Base-by-base conservation (phyloP, 1,284 basidiomycete genomes). In the Ustilago loliicola region DNA sequence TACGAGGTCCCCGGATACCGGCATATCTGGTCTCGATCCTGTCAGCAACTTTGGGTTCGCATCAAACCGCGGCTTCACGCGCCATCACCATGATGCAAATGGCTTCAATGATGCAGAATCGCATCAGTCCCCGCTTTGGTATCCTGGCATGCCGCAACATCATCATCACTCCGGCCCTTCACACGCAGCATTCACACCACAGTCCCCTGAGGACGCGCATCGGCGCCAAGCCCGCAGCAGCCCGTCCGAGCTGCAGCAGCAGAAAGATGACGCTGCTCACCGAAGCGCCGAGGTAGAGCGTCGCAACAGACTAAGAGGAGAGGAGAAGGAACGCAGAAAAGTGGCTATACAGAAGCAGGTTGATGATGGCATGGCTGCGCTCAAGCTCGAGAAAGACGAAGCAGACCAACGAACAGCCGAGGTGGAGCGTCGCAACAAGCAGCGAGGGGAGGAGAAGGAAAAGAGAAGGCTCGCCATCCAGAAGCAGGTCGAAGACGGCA, bases 341-440 rank as follows among this genome's bases (percentile, higher is more conserved):
- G 17, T 66, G 7, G 64, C 52, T 10, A 66, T 76, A 17, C 57
- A 67, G 23, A 76, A 63, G 45, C 64, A 67, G 42, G 47, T 71
- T 32, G 50, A 67, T 3, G 60, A 67, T 21, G 66, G 62, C 42
- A 63, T 71, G 29, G 64, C 56, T 17, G 64, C 72, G 15, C 36
- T 70, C 36, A 47, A 52, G 52, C 23, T 63, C 38, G 72, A 75
- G 13, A 60, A 59, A 11, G 62, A 65, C 5, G 52, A 69, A 30
- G 59, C 66, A 1, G 60, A 63, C 9, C 57, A 56, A 1, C 59
- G 59, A 9, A 52, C 52, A 19, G 57, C 57, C 25, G 67, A 70
- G 42, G 63, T 59, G 1, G 74, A 77, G 42, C 62, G 56, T 21
- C 70, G 70, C 52, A 66, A 66, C 75, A 63, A 60, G 61, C 58